These are phyloP conservation scores for Phytophthora agathidicida DNA, from an alignment of 352 stramenopile genomes.

Conservation along the genomic window DNA sequence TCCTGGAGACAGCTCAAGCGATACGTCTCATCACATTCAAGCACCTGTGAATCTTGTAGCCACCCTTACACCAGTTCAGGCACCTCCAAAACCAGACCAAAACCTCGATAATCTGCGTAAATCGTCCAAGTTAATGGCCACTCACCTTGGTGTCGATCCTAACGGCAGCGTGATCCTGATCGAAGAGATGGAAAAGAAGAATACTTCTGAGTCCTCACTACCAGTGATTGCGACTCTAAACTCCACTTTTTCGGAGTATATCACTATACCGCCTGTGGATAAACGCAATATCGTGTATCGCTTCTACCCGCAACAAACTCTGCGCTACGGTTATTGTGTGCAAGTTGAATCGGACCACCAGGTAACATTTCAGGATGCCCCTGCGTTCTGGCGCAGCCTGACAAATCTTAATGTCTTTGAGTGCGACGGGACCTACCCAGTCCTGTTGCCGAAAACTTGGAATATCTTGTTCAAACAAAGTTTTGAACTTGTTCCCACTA, in stretches of 20 bases:
- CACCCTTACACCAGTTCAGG: slow-evolving; percentile 45
- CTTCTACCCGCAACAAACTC: slow-evolving; percentile 46
- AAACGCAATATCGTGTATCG: slow-evolving; percentile 44
- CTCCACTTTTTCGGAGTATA: slow-evolving; percentile 35
- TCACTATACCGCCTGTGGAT: slow-evolving; percentile 29
- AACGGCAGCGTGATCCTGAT: slow-evolving; percentile 55
- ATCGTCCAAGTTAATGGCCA: slow-evolving; percentile 19
- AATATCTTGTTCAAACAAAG: slow-evolving; percentile 70
- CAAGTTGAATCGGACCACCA: slow-evolving; percentile 53
- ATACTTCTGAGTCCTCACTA: not conserved
- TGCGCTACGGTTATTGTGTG: slow-evolving; percentile 64
- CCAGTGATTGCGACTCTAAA: slow-evolving; percentile 46
- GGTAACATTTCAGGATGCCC: slow-evolving; percentile 47
- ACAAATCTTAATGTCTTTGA: slow-evolving; percentile 54
- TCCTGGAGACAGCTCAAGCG: slow-evolving; percentile 29
- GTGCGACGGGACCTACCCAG: slow-evolving; percentile 48
- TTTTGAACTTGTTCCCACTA: slow-evolving; percentile 41
- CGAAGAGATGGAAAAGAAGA: slow-evolving; percentile 33
- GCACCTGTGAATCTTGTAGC: slow-evolving; percentile 31
- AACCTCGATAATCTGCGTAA: slow-evolving; percentile 20
- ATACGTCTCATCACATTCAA: slow-evolving; percentile 7
- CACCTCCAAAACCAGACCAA: slow-evolving; percentile 12
- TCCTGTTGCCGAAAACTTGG: slow-evolving; percentile 53
- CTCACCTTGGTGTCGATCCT: slow-evolving; percentile 44
- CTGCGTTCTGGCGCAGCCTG: slow-evolving; percentile 55